Base-by-base conservation (phyloP, 2,329 filamentous ascomycete genomes). In the Beauveria rudraprayagi region DNA sequence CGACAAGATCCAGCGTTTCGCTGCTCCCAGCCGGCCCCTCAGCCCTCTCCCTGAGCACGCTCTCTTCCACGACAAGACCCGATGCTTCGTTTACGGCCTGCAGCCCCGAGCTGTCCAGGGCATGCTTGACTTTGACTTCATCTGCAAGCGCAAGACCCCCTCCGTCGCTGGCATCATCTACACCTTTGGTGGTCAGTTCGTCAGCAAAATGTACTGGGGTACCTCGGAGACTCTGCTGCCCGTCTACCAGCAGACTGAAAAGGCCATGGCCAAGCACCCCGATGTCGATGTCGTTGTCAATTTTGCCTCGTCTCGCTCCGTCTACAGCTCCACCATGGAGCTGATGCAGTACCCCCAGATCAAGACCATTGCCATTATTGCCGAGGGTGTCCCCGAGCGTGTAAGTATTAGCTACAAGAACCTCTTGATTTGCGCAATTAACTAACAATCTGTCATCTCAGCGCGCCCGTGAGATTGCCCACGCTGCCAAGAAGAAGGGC, bases 161-260 rank as follows among this genome's bases (percentile, higher is more conserved):
- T 99, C 94, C 62, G 94, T 99, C 63, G 94, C 94, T 68, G 94
- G 92, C 75, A 97, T 99, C 80, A 97, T 99, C 84, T 99, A 99
- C 84, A 97, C 94, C 70, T 99, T 99, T 74, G 94, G 94, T 76
- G 94, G 94, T 69, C 94, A 99, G 81, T 99, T 99, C 87, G 94
- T 99, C 76, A 97, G 92, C 88, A 99, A 99, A 88, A 97, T 99
- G 94, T 99, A 99, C 90, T 99, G 94, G 94, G 94, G 94, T 73
- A 99, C 94, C 74, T 97, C 92, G 81, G 94, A 99, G 84, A 99
- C 94, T 65, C 88, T 99, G 67, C 86, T 99, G 70, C 94, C 94
- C 66, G 94, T 99, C 76, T 99, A 99, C 86, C 93, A 99, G 82
- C 85, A 91, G 73, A 89, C 92, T 55, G 82, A 86, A 69, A 96